Conservation (phyloP, 192 early-diverging fungal species). For the Coemansia javaensis region DNA sequence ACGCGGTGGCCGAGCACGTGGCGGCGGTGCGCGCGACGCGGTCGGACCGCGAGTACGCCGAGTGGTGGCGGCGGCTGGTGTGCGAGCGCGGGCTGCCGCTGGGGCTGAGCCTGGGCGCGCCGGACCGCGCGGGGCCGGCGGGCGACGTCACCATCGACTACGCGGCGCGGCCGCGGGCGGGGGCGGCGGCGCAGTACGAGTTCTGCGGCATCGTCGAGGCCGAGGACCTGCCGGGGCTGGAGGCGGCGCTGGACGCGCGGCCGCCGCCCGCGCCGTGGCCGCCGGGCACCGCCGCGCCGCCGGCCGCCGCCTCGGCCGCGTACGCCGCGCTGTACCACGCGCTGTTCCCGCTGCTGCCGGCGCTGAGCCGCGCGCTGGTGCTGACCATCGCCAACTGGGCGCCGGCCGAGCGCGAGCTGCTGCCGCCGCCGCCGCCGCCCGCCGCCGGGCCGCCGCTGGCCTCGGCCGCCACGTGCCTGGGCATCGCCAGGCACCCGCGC, state of each 20-base stretch:
- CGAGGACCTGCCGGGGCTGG: constrained; percentile 41
- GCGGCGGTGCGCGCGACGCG: constrained; percentile 16
- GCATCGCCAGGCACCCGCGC: constrained; percentile 30
- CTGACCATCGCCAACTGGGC: constrained; percentile 39
- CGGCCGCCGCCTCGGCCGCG: neutral
- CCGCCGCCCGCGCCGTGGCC: constrained; percentile 11
- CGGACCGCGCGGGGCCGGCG: constrained; percentile 2
- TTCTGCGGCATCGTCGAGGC: constrained; percentile 45
- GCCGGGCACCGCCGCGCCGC: constrained; percentile 4
- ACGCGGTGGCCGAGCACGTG: constrained; percentile 16
- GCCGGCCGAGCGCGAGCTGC: constrained; percentile 39
- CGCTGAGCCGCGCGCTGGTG: constrained; percentile 26
- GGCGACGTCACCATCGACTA: constrained; percentile 43
- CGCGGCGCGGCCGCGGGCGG: neutral
- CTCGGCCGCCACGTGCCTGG: constrained; percentile 27
- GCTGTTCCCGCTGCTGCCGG: constrained; percentile 39
- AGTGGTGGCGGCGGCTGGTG: constrained; percentile 48
- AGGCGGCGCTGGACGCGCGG: constrained; percentile 18
- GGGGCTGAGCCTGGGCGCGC: constrained; percentile 31
- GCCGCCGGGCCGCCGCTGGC: constrained; percentile 11
- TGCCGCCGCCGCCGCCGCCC: constrained; percentile 15
- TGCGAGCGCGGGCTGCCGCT: constrained; percentile 32
- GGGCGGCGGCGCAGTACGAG: constrained; percentile 7
- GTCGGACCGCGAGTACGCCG: constrained; percentile 46
- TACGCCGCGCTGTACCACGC: constrained; percentile 16